Evolutionary conservation across 208 protist genomes (phyloP), one percentile per base, ranked within the genome.

Genomic region (Endotrypanum monterogeii): DNA sequence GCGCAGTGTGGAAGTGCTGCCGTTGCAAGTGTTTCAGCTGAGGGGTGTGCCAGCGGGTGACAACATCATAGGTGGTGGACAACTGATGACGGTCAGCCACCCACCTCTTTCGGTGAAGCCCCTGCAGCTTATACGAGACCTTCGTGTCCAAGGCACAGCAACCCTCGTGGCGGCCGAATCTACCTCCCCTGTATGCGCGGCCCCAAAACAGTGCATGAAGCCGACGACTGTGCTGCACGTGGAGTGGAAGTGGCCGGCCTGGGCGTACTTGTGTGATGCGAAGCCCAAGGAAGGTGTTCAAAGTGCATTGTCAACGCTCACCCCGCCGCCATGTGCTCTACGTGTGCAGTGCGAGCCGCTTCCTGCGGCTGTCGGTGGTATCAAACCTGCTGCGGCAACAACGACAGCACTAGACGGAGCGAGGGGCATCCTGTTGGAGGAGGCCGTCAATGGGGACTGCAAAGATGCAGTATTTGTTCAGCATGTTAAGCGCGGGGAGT

Each of bases 71-170:
- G 71, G 60, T 11, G 44, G 46, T 8, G 30, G 35, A 3, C 60
- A 67, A 60, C 71, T 60, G 60, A 56, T 75, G 30, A 68, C 57
- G 7, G 71, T 75, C 2, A 51, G 28, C 25, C 39, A 57, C 20
- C 48, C 71, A 9, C 71, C 71, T 23, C 25, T 67, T 12, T 4
- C 39, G 1, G 48, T 75, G 60, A 54, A 60, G 30, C 20, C 32
- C 0, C 57, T 75, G n/a, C 57, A 58, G 60, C 71, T 75, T 3
- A 25, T 75, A 6, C 71, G 61, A 37, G 71, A 75, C 55, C 57
- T 75, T 35, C 28, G 71, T 30, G 71, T 75, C 20, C 61, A 61
- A 48, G 60, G 60, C 18, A 67, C 57, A 20, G 25, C 30, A 11
- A 35, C 57, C 6, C 8, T 1, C 57, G 57, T 30, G 57, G 4